These are phyloP conservation scores for Trichoderma gracile DNA, from an alignment of 2,329 filamentous ascomycete genomes.

Conservation along the genomic window DNA sequence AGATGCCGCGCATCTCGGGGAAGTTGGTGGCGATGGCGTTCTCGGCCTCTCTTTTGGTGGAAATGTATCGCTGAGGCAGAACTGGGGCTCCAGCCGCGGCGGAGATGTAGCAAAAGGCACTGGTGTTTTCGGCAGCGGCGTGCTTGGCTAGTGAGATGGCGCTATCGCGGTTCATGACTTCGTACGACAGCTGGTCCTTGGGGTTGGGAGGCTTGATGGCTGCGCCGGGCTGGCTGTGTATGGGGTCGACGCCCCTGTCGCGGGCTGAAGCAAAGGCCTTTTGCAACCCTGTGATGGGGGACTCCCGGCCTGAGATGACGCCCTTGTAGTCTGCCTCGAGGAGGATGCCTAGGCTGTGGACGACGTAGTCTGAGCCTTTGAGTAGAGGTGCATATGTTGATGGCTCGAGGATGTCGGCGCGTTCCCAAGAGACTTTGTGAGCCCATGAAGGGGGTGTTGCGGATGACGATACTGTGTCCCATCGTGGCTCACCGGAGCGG, in stretches of 20 bases:
- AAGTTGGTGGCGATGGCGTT: conserved; percentile 70
- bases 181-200: conserved; percentile 84
- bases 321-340: conserved; percentile 98
- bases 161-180: conserved; percentile 92
- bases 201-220: conserved; percentile 65
- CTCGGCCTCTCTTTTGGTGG: conserved; percentile 90
- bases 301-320: conserved; percentile 79
- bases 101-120: conserved; percentile 83
- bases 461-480: conserved; percentile 76
- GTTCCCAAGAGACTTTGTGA: conserved; percentile 79
- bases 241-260: conserved; percentile 66
- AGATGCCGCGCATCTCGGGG: conserved; percentile 74
- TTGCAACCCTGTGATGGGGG: conserved; percentile 73
- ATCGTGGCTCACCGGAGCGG: conserved; percentile 85
- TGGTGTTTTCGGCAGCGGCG: conserved; percentile 62
- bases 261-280: conserved; percentile 74
- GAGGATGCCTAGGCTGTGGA: conserved; percentile 94
- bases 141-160: conserved; percentile 82
- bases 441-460: conserved; percentile 75
- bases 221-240: conserved; percentile 60
- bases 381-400: conserved; percentile 76
- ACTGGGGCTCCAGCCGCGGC: conserved; percentile 84
- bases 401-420: conserved; percentile 83
- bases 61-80: conserved; percentile 81
- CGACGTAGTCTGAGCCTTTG: conserved; percentile 75